Percentiles rank a stretch among this genome's conserved stretches.
phyloP scores from a whole-genome alignment of 306 rosid species.

The Quercus robur region DNA sequence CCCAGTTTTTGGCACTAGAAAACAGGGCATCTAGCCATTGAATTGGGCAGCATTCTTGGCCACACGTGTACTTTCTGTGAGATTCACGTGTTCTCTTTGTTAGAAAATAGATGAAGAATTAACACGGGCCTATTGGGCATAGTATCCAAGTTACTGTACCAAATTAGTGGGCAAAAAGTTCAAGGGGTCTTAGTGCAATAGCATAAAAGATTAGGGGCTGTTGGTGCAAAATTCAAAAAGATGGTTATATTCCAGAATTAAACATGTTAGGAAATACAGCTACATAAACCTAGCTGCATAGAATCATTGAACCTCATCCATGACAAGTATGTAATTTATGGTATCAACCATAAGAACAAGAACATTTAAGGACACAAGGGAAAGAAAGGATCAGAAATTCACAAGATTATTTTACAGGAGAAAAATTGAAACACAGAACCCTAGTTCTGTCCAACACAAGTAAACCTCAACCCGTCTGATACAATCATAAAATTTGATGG shows the following conservation, averaged over 20 bases:
- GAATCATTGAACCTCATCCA: neutral
- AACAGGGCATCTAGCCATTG: too few species aligned
- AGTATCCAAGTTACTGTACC: too few species aligned
- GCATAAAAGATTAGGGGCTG: too few species aligned
- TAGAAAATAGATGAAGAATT: too few species aligned
- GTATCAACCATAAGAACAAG: neutral
- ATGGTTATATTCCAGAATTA: neutral
- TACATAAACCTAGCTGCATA: neutral
- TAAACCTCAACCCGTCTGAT: neutral
- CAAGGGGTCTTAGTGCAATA: too few species aligned
- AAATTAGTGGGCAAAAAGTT: too few species aligned
- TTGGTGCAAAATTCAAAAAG: neutral
- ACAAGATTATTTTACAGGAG: neutral
- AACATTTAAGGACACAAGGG: neutral
- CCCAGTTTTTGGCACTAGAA: too few species aligned
- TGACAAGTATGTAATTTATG: neutral
- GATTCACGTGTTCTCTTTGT: too few species aligned
- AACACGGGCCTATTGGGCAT: too few species aligned
- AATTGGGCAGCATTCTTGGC: too few species aligned
- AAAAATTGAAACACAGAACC: neutral
- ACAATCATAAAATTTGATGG: neutral
- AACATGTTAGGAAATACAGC: neutral
- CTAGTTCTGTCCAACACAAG: neutral
- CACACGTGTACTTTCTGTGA: too few species aligned
- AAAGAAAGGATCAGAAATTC: too few species aligned